A percentile compares a stretch with the other conserved stretches of the same genome.
Evolutionary conservation across 176 grass and related monocot species (phyloP).

Genomic region (Secale cereale): DNA sequence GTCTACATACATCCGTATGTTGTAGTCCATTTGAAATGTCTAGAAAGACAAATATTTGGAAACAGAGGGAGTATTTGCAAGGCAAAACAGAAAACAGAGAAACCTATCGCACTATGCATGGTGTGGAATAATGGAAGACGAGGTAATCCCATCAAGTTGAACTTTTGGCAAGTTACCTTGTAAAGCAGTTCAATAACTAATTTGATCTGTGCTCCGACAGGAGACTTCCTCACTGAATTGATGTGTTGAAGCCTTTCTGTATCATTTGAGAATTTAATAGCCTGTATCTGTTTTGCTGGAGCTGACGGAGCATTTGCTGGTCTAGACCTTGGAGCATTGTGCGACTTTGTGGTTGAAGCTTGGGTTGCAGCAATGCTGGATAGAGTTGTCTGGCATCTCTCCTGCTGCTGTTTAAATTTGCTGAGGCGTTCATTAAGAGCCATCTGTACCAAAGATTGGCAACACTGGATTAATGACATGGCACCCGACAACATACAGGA

Average conservation of each 20-base stretch:
- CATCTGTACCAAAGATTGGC: slow-evolving; percentile 27
- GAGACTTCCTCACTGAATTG: slow-evolving; percentile 69
- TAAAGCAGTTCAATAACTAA: slow-evolving; percentile 66
- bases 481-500: neutral
- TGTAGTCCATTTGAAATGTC: too few relatives aligned
- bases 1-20: too few relatives aligned
- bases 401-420: slow-evolving; percentile 77
- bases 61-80: too few relatives aligned
- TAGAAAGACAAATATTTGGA: too few relatives aligned
- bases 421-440: slow-evolving; percentile 59
- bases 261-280: slow-evolving; percentile 76
- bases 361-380: slow-evolving; percentile 48
- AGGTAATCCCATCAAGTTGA: neutral
- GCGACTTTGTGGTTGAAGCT: slow-evolving; percentile 25
- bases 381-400: slow-evolving; percentile 68
- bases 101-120: neutral
- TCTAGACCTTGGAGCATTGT: slow-evolving; percentile 28
- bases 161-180: slow-evolving; percentile 41
- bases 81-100: neutral
- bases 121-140: neutral
- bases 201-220: slow-evolving; percentile 66
- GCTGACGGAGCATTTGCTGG: slow-evolving; percentile 22
- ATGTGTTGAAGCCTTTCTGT: slow-evolving; percentile 71
- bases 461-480: neutral
- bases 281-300: slow-evolving; percentile 33